Conservation (phyloP, 2,329 filamentous ascomycete species). For the Stylonectria norvegica region DNA sequence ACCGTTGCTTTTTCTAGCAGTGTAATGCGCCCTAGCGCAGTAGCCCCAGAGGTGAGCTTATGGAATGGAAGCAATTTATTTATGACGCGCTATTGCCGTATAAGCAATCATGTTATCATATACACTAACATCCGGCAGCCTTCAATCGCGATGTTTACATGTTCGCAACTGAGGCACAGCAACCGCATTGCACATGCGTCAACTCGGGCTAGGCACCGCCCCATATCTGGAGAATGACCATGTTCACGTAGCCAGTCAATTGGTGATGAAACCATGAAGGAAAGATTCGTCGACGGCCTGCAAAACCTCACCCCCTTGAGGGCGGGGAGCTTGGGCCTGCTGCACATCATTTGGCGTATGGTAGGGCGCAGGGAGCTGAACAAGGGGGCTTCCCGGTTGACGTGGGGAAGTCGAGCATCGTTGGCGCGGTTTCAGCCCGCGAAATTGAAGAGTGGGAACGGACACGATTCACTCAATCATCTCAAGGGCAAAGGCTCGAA, state of each 20-base stretch:
- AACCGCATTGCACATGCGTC: constrained; percentile 8
- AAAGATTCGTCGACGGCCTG: constrained; percentile 10
- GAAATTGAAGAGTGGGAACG: constrained; percentile 1
- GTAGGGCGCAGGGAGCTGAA: constrained; percentile 1
- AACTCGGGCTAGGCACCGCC: constrained; percentile 9
- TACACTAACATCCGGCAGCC: constrained; percentile 4
- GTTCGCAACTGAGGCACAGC: neutral
- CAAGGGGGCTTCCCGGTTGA: constrained; percentile 15
- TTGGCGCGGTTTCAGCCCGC: neutral
- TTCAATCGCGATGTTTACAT: neutral
- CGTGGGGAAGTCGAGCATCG: constrained; percentile 17
- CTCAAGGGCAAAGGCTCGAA: constrained; percentile 2
- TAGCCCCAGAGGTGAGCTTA: constrained; percentile 16
- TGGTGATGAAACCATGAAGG: constrained; percentile 7
- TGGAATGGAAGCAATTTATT: constrained; percentile 18
- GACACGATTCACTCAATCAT: neutral
- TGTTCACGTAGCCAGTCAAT: too few species aligned
- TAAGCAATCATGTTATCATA: neutral
- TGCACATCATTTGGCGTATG: constrained; percentile 22
- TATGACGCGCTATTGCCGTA: constrained; percentile 4
- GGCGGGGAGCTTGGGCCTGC: constrained; percentile 24
- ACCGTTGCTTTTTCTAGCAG: neutral
- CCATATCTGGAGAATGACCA: too few species aligned
- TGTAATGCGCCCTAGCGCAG: constrained; percentile 3
- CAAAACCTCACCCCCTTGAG: constrained; percentile 7